phyloP scores from a whole-genome alignment of 2,329 filamentous ascomycete species.

The Colletotrichum tamarilloi region DNA sequence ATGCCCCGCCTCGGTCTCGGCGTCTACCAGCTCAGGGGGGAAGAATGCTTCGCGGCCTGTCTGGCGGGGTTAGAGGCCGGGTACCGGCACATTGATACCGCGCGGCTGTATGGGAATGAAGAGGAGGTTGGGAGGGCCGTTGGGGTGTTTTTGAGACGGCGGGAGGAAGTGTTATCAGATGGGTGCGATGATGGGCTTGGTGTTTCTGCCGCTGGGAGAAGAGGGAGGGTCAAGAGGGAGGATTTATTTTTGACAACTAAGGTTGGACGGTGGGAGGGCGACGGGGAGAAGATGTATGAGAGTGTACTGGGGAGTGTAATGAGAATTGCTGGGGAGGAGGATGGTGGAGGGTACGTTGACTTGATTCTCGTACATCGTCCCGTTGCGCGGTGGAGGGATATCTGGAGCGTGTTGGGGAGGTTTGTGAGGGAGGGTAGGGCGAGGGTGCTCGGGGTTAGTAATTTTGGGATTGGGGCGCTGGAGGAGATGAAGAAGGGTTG shows the following conservation, averaged over 20 bases:
- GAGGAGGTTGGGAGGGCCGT: conserved; percentile 73
- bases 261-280: conserved; percentile 65
- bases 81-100: conserved; percentile 75
- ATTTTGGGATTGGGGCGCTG: conserved; percentile 75
- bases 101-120: conserved; percentile 74
- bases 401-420: conserved; percentile 76
- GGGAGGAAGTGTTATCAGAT: conserved; percentile 51
- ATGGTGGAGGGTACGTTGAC: conserved; percentile 71
- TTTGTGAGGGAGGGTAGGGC: conserved; percentile 69
- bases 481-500: conserved; percentile 75
- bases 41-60: conserved; percentile 68
- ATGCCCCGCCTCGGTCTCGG: conserved; percentile 79
- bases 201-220: too few relatives aligned
- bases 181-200: too few relatives aligned
- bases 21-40: conserved; percentile 70
- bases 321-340: conserved; percentile 57
- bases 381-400: conserved; percentile 64
- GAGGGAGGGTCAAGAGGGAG: too few relatives aligned
- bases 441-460: conserved; percentile 78
- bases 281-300: conserved; percentile 68
- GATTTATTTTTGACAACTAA: conserved; percentile 80
- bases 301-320: conserved; percentile 70
- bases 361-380: conserved; percentile 77
- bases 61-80: conserved; percentile 66
- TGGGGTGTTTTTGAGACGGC: conserved; percentile 48